These are phyloP conservation scores for Circinella minor DNA, from an alignment of 371 early-diverging fungal genomes.

Conservation along the genomic window DNA sequence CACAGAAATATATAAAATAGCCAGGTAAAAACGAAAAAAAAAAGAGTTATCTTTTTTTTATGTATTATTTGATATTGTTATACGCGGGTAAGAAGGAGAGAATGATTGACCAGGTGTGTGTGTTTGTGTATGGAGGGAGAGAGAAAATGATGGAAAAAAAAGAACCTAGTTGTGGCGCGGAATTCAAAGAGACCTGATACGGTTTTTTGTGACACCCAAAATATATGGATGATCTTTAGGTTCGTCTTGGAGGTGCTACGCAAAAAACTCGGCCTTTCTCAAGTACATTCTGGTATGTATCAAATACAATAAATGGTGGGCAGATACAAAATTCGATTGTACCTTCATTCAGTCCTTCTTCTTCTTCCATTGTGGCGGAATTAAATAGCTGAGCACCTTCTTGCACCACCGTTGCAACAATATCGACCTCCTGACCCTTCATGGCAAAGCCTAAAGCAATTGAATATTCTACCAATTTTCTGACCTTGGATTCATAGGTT, in stretches of 20 bases:
- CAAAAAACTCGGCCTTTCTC: constrained; percentile 53
- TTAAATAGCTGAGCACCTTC: constrained; percentile 45
- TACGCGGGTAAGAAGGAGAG: neutral
- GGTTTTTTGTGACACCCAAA: neutral
- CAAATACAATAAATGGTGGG: constrained; percentile 48
- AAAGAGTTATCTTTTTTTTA: too few relatives aligned
- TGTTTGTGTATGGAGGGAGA: neutral
- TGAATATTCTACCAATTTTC: constrained; percentile 37
- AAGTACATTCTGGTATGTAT: constrained; percentile 23
- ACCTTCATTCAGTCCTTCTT: constrained; percentile 40
- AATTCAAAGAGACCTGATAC: neutral
- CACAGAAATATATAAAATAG: too few relatives aligned
- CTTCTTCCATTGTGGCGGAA: constrained; percentile 41
- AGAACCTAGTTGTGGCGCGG: neutral
- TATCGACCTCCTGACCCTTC: constrained; percentile 51
- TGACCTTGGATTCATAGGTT: constrained; percentile 35
- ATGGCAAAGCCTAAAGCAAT: constrained; percentile 44
- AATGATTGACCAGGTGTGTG: neutral
- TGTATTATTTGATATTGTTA: neutral
- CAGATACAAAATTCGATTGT: constrained; percentile 49
- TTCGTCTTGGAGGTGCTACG: neutral
- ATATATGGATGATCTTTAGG: neutral
- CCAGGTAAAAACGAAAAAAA: too few relatives aligned
- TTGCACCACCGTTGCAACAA: constrained; percentile 38
- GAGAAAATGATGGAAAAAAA: neutral